A percentile compares a stretch with the other conserved stretches of the same genome.
phyloP scores from a whole-genome alignment of 164 flowering plant genomes.

The Magnolia kwangsiensis region DNA sequence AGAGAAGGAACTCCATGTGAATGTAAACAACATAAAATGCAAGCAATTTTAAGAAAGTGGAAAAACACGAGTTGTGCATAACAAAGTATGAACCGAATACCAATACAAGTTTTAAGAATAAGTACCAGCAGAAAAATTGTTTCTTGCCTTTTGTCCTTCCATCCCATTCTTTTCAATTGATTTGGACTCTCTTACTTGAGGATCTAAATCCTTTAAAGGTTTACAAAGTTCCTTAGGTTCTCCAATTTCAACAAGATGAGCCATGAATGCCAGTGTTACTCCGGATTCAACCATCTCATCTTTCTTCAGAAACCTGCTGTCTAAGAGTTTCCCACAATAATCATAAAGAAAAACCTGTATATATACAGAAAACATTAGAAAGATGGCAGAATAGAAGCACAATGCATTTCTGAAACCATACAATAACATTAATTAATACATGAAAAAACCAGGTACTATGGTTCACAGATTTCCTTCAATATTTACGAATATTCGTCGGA shows the following conservation, averaged over 20 bases:
- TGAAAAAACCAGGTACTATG: neutral
- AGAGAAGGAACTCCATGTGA: neutral
- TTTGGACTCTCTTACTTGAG: slow-evolving; percentile 21
- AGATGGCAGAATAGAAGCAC: neutral
- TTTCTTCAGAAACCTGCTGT: slow-evolving; percentile 53
- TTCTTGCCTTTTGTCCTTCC: slow-evolving; percentile 16
- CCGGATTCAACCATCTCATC: slow-evolving; percentile 58
- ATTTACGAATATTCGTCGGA: neutral
- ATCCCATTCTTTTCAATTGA: slow-evolving; percentile 5
- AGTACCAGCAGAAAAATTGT: slow-evolving; percentile 22
- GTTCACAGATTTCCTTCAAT: neutral
- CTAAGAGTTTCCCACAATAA: slow-evolving; percentile 56
- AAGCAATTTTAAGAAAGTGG: neutral
- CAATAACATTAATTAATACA: neutral
- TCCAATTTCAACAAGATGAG: slow-evolving; percentile 67
- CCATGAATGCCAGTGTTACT: slow-evolving; percentile 47
- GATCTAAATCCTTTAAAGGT: slow-evolving; percentile 16
- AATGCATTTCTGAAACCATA: neutral
- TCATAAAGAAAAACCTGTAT: slow-evolving; percentile 68
- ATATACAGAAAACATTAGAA: slow-evolving; percentile 3
- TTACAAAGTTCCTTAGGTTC: slow-evolving; percentile 37
- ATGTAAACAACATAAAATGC: neutral
- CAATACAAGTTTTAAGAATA: neutral
- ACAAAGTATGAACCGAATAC: neutral
- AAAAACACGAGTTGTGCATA: neutral